Base-by-base conservation (phyloP, 345 rosid species). In the Populus davidiana region DNA sequence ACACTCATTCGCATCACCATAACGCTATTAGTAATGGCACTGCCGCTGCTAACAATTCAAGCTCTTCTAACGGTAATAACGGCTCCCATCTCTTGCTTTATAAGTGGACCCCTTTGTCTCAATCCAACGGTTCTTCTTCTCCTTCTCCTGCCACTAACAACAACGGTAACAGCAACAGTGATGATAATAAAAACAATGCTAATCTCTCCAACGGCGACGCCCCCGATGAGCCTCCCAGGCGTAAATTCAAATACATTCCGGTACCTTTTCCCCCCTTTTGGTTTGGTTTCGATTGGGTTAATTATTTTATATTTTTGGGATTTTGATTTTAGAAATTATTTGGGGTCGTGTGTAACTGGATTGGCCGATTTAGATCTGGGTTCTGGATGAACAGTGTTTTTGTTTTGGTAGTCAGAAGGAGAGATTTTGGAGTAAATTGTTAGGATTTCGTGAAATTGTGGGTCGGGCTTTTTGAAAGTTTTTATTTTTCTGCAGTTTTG, bases 231-330 rank as follows among this genome's bases (percentile, higher is more conserved):
- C 98, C 87, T 61, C 99, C 95, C 0, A 83, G 89, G 70, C 90
- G 95, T 6, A 92, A 91, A 86, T 96, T 87, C 89, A 96, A 89
- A 85, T 94, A 93, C 85, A 85, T 94, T 67, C 99, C 98, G 90
- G 99, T 94, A 87, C 71, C 76, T 39, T 7, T 41, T 44, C 2
- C 13, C 17, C 25, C 47, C 74, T 18, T 31, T 10, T 35, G 21
- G 52, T 76, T 74, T 69, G 69, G 47, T 8, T 78, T 39, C 56
- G 66, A 33, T 54, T 73, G 76, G 38, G 21, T 36, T 62, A 21
- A 0, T 20, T 66, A 8, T 33, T 65, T 64, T 44, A 23, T 14
- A 9, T 41, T 56, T 10, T 75, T 54, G 12, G n/a, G 64, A 36
- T 43, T 61, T 61, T 64, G 21, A 1, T 76, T 56, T n/a, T 3